These are phyloP conservation scores for Coemansia sp. DNA, from an alignment of 192 early-diverging fungal species.

Conservation along the genomic window DNA sequence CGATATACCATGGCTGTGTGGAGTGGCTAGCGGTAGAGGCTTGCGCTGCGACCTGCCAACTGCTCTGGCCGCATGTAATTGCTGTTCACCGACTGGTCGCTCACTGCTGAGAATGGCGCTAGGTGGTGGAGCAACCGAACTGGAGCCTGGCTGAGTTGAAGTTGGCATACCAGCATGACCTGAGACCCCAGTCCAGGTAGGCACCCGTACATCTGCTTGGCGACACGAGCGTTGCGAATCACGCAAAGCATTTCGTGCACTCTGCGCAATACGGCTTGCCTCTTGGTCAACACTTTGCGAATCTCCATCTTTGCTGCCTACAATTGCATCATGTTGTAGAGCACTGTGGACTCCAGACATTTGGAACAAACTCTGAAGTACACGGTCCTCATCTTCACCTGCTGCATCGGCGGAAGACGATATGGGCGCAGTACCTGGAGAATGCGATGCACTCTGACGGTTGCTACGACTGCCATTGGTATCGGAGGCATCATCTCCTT, in stretches of 20 bases:
- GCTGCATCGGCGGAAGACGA: background rate
- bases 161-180: conserved; percentile 56
- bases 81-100: conserved; percentile 6
- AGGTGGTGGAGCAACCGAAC: conserved; percentile 39
- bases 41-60: conserved; percentile 23
- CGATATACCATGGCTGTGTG: background rate
- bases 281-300: conserved; percentile 70
- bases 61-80: conserved; percentile 11
- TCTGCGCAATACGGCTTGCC: conserved; percentile 75
- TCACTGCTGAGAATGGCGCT: conserved; percentile 23
- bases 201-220: conserved; percentile 63
- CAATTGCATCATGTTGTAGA: conserved; percentile 87
- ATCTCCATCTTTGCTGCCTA: conserved; percentile 67
- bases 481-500: conserved; percentile 1
- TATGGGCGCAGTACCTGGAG: background rate
- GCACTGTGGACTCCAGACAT: conserved; percentile 86
- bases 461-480: conserved; percentile 4
- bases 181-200: conserved; percentile 90
- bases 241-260: conserved; percentile 74
- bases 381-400: conserved; percentile 60
- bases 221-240: conserved; percentile 66
- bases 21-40: background rate
- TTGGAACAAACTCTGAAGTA: conserved; percentile 77
- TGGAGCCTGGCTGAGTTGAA: conserved; percentile 1
- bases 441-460: background rate